phyloP scores from a whole-genome alignment of 352 stramenopile species.

The Globisporangium okanoganense region DNA sequence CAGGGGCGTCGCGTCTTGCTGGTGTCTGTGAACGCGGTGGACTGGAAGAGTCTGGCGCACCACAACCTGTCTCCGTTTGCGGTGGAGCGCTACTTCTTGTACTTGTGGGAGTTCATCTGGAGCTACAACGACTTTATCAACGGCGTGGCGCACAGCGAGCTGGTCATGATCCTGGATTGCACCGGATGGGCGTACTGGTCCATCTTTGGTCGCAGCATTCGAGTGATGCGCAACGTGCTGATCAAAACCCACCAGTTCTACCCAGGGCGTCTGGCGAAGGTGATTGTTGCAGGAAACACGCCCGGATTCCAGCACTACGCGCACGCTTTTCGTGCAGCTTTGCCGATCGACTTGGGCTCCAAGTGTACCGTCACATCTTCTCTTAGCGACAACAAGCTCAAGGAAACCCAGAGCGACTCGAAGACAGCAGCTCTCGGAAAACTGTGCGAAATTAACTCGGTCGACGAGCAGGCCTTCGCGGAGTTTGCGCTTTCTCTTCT shows the following conservation, averaged over 20 bases:
- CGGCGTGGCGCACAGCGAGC: constrained; percentile 23
- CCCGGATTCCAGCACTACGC: constrained; percentile 7
- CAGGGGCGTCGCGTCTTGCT: constrained; percentile 22
- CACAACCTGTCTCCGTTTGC: constrained; percentile 30
- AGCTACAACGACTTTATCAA: constrained; percentile 33
- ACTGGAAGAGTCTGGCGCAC: constrained; percentile 15
- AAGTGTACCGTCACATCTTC: constrained; percentile 4
- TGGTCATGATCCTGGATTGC: constrained; percentile 31
- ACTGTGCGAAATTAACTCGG: neutral
- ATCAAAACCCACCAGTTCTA: constrained; percentile 25
- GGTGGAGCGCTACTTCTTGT: constrained; percentile 32
- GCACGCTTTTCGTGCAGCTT: constrained; percentile 10
- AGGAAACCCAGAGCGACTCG: neutral
- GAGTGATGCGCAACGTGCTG: constrained; percentile 23
- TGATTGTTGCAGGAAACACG: constrained; percentile 20
- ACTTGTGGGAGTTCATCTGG: constrained; percentile 49
- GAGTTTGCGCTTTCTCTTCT: constrained; percentile 28
- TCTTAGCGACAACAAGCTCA: neutral
- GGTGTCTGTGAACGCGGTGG: constrained; percentile 18
- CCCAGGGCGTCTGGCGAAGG: constrained; percentile 18
- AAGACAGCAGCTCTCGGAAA: neutral
- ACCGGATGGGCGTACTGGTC: constrained; percentile 22
- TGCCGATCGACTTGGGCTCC: constrained; percentile 14
- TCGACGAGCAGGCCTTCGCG: constrained; percentile 23
- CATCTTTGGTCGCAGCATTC: constrained; percentile 22